phyloP scores from a whole-genome alignment of 495 filamentous ascomycete species.

The Neurospora sp. region DNA sequence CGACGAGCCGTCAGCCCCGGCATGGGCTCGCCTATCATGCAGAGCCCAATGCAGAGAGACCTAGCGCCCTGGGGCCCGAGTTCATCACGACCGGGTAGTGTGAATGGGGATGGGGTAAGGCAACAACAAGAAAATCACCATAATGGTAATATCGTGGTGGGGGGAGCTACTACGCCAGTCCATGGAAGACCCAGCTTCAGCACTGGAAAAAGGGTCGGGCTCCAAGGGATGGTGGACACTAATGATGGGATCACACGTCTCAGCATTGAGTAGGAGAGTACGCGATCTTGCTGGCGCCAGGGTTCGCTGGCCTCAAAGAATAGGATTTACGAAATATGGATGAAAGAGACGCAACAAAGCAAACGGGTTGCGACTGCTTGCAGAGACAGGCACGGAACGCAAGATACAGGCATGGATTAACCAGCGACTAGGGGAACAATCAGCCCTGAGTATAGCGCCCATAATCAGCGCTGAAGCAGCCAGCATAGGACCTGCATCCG shows the following conservation, averaged over 20 bases:
- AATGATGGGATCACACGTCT: conserved; percentile 95
- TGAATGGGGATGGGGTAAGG: conserved; percentile 39
- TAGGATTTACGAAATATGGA: neutral
- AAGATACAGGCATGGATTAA: neutral
- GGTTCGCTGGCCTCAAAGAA: neutral
- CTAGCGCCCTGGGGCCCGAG: conserved; percentile 55
- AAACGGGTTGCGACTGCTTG: neutral
- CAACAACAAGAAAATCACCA: conserved; percentile 13
- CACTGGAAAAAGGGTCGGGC: conserved; percentile 49
- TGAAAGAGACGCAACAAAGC: neutral
- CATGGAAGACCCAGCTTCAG: neutral
- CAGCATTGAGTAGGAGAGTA: conserved; percentile 40
- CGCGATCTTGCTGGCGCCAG: neutral
- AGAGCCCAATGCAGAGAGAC: conserved; percentile 65
- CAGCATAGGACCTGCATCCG: neutral
- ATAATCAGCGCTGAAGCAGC: neutral
- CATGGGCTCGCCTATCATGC: conserved; percentile 81
- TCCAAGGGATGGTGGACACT: conserved; percentile 94
- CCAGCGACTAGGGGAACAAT: neutral
- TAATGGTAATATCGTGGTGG: conserved; percentile 14
- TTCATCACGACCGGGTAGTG: conserved; percentile 46
- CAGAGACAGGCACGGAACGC: neutral
- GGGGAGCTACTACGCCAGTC: neutral
- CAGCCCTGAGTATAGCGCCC: neutral
- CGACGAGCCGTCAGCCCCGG: conserved; percentile 87